Base-by-base conservation (phyloP, 225 moss, liverwort and hornwort genomes). In the Sphagnum contortum region DNA sequence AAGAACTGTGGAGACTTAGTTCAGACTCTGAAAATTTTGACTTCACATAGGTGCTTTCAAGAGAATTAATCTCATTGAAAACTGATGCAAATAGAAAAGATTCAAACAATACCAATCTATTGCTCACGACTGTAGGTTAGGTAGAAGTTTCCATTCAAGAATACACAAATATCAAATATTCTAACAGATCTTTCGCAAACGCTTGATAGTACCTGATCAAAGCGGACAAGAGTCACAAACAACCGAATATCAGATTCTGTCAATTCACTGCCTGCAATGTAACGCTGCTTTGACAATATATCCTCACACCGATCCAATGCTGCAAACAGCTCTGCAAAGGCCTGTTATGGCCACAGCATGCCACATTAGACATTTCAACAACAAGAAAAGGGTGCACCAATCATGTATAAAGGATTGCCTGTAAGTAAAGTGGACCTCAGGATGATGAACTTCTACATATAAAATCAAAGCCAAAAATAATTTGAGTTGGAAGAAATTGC, bases 151-250 rank as follows among this genome's bases (percentile, higher is more conserved):
- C 29, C 29, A 53, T 53, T 10, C 53, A 53, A 6, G 10, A 53
- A 53, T 6, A 6, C 8, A 53, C 10, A 2, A 53, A 53, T 6
- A 53, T 6, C 1, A 53, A 6, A 53, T 6, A 6, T 1, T 53
- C 53, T 53, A 10, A 2, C 10, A 10, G 53, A 53, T 6, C 6
- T 6, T 53, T 53, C 1, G 53, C 6, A 10, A 53, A 6, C 10
- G 8, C 53, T 53, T 53, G 12, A 48, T 44, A 29, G 29, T 47
- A 80, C 94, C 74, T 95, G 89, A 10, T 95, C 94, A 4, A 95
- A 95, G 6, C 92, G 88, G 68, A 95, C 89, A 11, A 95, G 75
- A 6, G 95, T 92, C 68, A 92, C 79, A 63, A 95, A 95, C 58
- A 95, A 57, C 48, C 95, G 86, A 46, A 95, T 79, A 57, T 95